Conservation (phyloP, 768 basidiomycete species). For the Tephrocybe sp. region DNA sequence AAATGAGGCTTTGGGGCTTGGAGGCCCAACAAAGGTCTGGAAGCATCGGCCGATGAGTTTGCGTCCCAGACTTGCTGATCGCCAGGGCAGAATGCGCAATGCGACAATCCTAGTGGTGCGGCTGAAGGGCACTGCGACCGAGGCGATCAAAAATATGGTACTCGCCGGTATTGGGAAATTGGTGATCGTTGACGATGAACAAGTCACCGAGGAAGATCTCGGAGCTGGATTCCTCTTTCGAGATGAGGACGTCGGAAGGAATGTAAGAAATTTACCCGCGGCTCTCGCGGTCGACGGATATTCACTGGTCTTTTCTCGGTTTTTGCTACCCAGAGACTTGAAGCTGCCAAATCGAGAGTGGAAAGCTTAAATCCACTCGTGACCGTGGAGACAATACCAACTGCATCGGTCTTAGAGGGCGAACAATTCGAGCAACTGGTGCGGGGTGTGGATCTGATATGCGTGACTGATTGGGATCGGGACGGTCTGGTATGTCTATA, state of each 20-base stretch:
- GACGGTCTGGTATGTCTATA: slow-evolving; percentile 63
- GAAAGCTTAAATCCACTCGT: slow-evolving; percentile 94
- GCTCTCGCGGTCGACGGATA: slow-evolving; percentile 26
- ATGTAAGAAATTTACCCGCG: slow-evolving; percentile 49
- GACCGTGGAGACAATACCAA: slow-evolving; percentile 66
- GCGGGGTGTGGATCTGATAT: slow-evolving; percentile 77
- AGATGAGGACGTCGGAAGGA: slow-evolving; percentile 89
- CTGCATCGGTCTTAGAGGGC: slow-evolving; percentile 45
- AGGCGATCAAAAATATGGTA: slow-evolving; percentile 96
- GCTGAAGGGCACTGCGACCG: slow-evolving; percentile 84
- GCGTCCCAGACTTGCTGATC: slow-evolving; percentile 19
- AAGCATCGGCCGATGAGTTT: slow-evolving; percentile 10
- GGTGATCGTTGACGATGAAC: slow-evolving; percentile 76
- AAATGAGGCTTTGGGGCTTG: slow-evolving; percentile 97
- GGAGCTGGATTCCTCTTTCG: slow-evolving; percentile 93
- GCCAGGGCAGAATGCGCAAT: slow-evolving; percentile 82
- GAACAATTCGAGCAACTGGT: slow-evolving; percentile 60
- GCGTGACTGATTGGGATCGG: slow-evolving; percentile 77
- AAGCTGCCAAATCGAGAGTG: slow-evolving; percentile 82
- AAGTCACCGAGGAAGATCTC: slow-evolving; percentile 82
- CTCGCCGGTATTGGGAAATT: slow-evolving; percentile 93
- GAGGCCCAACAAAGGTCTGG: slow-evolving; percentile 89
- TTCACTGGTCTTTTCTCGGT: slow-evolving; percentile 41
- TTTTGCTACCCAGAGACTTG: slow-evolving; percentile 62
- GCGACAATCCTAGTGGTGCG: slow-evolving; percentile 85